Evolutionary conservation across 2,329 filamentous ascomycete genomes (phyloP), one percentile per base, ranked within the genome.

Genomic region (Trichoderma aggressivum): DNA sequence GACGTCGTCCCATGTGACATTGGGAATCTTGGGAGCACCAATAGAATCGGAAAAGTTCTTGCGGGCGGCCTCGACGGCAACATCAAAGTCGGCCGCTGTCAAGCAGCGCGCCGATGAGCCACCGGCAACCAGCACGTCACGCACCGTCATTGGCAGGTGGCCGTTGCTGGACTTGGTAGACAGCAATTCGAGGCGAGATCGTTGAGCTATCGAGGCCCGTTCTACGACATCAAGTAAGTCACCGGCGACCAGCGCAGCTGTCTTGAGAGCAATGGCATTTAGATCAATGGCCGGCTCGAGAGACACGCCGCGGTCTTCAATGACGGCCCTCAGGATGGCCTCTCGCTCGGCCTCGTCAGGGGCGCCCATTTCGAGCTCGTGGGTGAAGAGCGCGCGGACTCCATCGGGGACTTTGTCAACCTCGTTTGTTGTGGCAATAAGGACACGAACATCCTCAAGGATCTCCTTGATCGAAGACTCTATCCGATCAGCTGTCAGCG

Each of bases 41-140:
- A 99, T 99, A 0, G 95, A 92, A 80, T 98, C 96, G 7, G 96
- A 95, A 79, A 99, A 99, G 81, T 98, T 98, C 86, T 98, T 98
- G 69, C 96, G 90, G 1, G 96, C 96, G 7, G 94, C 94, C 72
- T 98, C 95, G 4, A 99, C 95, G 0, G 96, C 96, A n/a, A 91
- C 83, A 69, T 97, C 94, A 74, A 98, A 95, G 80, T 99, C 96
- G 2, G 87, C 85, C 75, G 92, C 92, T 1, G 90, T 94, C 12
- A 99, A 86, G 66, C 92, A 93, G 32, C 90, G 90, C 6, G 92
- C 92, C 11, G 91, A 87, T 53, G 93, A 87, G 0, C 96, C 96
- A 34, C 96, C 96, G 1, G 96, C 91, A 10, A 98, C 86, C 72
- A 96, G 89, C n/a, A 99, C 87, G 79, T 99, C 96, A 64, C 92